Evolutionary conservation across 441 rosid genomes (phyloP).

Genomic region (Adansonia gregorii): DNA sequence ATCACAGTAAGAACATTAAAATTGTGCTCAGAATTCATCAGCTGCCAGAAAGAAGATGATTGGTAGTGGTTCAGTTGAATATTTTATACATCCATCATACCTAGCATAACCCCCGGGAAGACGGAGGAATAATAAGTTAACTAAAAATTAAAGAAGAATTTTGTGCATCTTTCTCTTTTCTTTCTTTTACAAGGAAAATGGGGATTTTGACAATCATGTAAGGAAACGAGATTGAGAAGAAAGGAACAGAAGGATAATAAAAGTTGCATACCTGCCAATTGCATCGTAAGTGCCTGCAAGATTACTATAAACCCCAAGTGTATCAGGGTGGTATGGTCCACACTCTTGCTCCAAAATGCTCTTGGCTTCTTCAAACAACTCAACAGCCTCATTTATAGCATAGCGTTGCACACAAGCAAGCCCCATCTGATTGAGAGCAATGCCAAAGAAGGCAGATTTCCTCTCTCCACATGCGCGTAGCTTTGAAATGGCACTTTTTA

Average conservation of each 20-base stretch:
- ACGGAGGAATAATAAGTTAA: background rate
- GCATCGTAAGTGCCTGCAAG: slow-evolving; percentile 79
- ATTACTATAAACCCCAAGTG: slow-evolving; percentile 69
- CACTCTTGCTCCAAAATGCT: slow-evolving; percentile 57
- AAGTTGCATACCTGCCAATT: slow-evolving; percentile 38
- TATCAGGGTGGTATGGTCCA: slow-evolving; percentile 68
- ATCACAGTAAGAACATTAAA: background rate
- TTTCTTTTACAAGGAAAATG: background rate
- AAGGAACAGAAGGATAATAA: slow-evolving; percentile 25
- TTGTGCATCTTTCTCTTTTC: background rate
- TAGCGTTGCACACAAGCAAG: slow-evolving; percentile 18
- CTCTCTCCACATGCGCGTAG: slow-evolving; percentile 19
- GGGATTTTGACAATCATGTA: background rate
- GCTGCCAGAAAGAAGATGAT: background rate
- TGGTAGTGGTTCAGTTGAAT: background rate
- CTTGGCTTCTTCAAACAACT: slow-evolving; percentile 67
- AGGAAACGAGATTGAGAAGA: slow-evolving; percentile 10
- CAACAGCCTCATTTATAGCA: slow-evolving; percentile 54
- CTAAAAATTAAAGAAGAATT: background rate
- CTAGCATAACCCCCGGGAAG: background rate
- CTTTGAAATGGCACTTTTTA: slow-evolving; percentile 10
- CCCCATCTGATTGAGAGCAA: slow-evolving; percentile 13
- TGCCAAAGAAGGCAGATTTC: slow-evolving; percentile 19
- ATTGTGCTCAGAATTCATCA: background rate
- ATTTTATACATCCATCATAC: background rate